Evolutionary conservation across 164 flowering plant species (phyloP).

Genomic region (Nelumbo lutea): DNA sequence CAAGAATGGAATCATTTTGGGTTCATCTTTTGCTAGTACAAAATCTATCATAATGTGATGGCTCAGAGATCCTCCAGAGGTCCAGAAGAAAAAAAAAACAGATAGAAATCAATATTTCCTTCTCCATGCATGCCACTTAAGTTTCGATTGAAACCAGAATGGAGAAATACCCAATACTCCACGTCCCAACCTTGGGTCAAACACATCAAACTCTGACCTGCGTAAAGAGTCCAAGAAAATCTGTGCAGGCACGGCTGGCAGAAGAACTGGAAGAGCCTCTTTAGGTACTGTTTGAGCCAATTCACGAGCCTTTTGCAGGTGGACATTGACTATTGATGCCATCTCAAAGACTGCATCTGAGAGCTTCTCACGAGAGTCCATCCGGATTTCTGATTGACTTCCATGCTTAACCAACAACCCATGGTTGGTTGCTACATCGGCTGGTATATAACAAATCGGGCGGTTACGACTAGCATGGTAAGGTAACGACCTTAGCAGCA

Average conservation of each 20-base stretch:
- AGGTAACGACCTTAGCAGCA: conserved; percentile 82
- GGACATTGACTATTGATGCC: conserved; percentile 85
- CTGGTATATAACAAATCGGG: conserved; percentile 65
- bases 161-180: conserved; percentile 83
- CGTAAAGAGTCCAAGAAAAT: conserved; percentile 61
- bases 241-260: conserved; percentile 84
- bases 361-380: conserved; percentile 61
- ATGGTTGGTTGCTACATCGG: conserved; percentile 66
- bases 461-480: conserved; percentile 68
- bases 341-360: conserved; percentile 80
- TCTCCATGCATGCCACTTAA: conserved; percentile 88
- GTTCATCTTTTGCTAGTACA: too few relatives aligned
- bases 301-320: conserved; percentile 79
- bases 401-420: conserved; percentile 59
- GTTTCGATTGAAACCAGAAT: conserved; percentile 73
- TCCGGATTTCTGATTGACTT: conserved; percentile 37
- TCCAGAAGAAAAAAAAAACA: neutral
- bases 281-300: conserved; percentile 69
- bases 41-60: too few relatives aligned
- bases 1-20: too few relatives aligned
- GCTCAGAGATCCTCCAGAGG: too few relatives aligned
- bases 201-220: conserved; percentile 75
- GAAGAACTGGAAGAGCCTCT: conserved; percentile 73
- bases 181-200: conserved; percentile 66
- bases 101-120: conserved; percentile 43